Evolutionary conservation across 768 basidiomycete species (phyloP).

Genomic region (Suillus bovinus): DNA sequence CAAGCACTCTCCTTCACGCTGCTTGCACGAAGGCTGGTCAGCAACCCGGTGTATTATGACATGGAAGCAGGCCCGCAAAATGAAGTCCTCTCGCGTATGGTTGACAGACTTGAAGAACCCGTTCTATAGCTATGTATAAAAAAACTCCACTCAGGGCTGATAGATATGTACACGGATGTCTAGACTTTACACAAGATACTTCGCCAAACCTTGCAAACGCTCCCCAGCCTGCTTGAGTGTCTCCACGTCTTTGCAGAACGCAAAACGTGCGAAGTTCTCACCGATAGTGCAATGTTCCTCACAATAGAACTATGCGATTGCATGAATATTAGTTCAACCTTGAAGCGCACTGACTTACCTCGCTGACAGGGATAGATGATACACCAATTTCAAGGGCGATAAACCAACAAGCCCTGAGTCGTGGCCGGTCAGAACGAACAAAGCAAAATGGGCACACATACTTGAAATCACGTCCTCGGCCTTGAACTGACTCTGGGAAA

Average conservation of each 20-base stretch:
- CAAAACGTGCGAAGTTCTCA: constrained; percentile 84
- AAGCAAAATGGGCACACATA: constrained; percentile 30
- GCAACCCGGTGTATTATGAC: constrained; percentile 88
- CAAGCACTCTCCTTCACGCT: constrained; percentile 84
- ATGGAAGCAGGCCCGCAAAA: constrained; percentile 42
- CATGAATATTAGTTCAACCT: constrained; percentile 5
- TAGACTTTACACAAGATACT: constrained; percentile 47
- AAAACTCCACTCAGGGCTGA: background rate
- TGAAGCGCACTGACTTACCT: constrained; percentile 50
- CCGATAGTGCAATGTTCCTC: constrained; percentile 84
- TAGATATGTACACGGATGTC: background rate
- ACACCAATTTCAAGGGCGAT: constrained; percentile 89
- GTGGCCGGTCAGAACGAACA: constrained; percentile 15
- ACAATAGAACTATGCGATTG: constrained; percentile 77
- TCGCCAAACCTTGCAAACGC: constrained; percentile 71
- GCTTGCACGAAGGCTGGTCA: constrained; percentile 64
- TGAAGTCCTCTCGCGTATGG: constrained; percentile 67
- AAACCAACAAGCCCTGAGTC: constrained; percentile 86
- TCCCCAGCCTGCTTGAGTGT: constrained; percentile 82
- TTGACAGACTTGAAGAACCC: constrained; percentile 48
- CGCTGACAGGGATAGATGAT: constrained; percentile 93
- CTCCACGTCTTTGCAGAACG: constrained; percentile 94
- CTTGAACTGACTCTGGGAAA: constrained; percentile 73
- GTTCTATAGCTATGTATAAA: background rate
- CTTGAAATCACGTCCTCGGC: constrained; percentile 88